Evolutionary conservation across 169 alveolate species (phyloP), one percentile per base, ranked within the genome.

Genomic region (Plasmodium inui): DNA sequence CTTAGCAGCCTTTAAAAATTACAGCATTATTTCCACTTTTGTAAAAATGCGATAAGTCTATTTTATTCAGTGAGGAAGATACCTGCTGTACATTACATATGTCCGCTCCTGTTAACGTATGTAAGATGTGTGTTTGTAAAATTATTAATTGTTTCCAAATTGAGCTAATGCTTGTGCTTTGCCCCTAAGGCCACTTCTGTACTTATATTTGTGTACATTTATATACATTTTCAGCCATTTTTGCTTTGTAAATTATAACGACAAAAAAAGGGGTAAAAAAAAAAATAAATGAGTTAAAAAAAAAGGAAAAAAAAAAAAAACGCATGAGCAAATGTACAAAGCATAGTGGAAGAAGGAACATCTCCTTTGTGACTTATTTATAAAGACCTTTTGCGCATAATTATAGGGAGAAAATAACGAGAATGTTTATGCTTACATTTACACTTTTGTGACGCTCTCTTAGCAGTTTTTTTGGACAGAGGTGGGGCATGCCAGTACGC

Each of bases 401-500:
- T 41, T 81, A 50, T 72, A 39, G 12, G 41, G 39, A 78, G 50
- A 34, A 28, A 19, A 28, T 76, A 37, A 32, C 67, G 28, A 76
- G 53, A 76, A 76, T 81, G 88, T 81, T 81, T 81, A 22, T 61
- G 61, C 22, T 50, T 50, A 50, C 22, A 83, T 55, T 61, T 57
- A 32, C 30, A 83, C 50, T 28, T n/a, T 81, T 41, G 37, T 46
- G 34, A 81, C 55, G 30, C 67, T 5, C 4, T 81, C 46, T 46
- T 46, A 41, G 37, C 67, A 81, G 50, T 83, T 57, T 67, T 67
- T 53, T 50, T 41, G 76, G 76, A 41, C n/a, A 26, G 88, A 14
- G 28, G 81, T 76, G 93, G 88, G 93, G 88, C 81, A 46, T 55
- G 70, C n/a, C 32, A 34, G 32, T 17, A 19, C 74, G 44, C 50